Evolutionary conservation across 331 rosid species (phyloP).

Genomic region (Spiraea crenata): DNA sequence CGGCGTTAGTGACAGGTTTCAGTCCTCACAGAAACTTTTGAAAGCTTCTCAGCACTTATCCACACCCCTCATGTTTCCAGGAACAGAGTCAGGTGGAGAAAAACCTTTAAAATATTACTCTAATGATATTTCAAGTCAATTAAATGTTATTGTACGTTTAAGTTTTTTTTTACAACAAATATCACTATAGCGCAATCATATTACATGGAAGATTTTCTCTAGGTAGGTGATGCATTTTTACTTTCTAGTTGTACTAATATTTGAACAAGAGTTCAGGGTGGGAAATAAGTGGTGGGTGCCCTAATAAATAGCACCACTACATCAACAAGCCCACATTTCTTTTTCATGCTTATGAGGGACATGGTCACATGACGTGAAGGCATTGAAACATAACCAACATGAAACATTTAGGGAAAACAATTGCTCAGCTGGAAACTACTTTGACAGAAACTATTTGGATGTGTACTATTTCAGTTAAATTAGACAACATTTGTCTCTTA

Average conservation of each 20-base stretch:
- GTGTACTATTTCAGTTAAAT: no score
- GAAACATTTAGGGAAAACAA: neutral
- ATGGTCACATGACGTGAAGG: neutral
- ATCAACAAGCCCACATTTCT: constrained; percentile 2
- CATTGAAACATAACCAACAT: neutral
- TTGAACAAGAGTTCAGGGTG: neutral
- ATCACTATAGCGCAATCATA: no score
- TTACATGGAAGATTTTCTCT: no score
- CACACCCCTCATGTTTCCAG: constrained; percentile 20
- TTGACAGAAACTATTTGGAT: neutral
- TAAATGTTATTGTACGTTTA: no score
- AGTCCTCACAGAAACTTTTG: neutral
- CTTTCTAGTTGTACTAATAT: neutral
- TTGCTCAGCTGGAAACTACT: neutral
- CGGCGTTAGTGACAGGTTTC: constrained; percentile 2
- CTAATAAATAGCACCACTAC: constrained; percentile 14
- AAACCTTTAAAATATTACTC: no score
- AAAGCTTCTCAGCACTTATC: neutral
- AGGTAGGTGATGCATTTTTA: no score
- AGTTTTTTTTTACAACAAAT: no score
- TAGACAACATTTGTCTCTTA: neutral
- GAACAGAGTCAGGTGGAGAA: no score
- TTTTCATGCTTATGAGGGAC: neutral
- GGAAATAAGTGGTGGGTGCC: neutral
- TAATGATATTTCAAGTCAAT: no score